These are phyloP conservation scores for Nakazawaea wickerhamii DNA, from an alignment of 805 yeast genomes.

Conservation along the genomic window DNA sequence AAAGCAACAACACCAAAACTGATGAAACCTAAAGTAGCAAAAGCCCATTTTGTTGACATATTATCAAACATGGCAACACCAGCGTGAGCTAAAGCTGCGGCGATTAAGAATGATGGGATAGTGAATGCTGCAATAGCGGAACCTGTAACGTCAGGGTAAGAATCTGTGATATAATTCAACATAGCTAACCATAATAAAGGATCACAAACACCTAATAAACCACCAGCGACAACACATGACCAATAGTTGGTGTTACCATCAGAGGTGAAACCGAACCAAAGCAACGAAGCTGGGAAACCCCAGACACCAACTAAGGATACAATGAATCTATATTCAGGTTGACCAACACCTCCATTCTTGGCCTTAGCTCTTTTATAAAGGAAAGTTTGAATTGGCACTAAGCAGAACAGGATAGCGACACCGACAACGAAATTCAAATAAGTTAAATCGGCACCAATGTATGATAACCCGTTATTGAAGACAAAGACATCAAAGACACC, in stretches of 20 bases:
- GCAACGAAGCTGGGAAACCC: constrained; percentile 31
- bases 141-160: constrained; percentile 28
- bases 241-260: constrained; percentile 27
- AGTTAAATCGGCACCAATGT: constrained; percentile 28
- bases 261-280: constrained; percentile 31
- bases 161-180: constrained; percentile 30
- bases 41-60: constrained; percentile 31
- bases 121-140: constrained; percentile 33
- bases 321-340: constrained; percentile 30
- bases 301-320: constrained; percentile 28
- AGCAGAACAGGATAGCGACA: constrained; percentile 22
- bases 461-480: constrained; percentile 25
- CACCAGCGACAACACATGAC: constrained; percentile 31
- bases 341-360: constrained; percentile 27
- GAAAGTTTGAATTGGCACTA: constrained; percentile 28
- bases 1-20: constrained; percentile 27
- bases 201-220: constrained; percentile 26
- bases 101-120: constrained; percentile 31
- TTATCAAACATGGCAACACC: constrained; percentile 34
- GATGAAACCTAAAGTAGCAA: constrained; percentile 29
- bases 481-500: constrained; percentile 32
- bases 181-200: constrained; percentile 31
- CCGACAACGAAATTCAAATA: constrained; percentile 31
- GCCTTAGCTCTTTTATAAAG: constrained; percentile 25
- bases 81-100: constrained; percentile 30